phyloP scores from a whole-genome alignment of 306 rosid species.

The Rosa rugosa region DNA sequence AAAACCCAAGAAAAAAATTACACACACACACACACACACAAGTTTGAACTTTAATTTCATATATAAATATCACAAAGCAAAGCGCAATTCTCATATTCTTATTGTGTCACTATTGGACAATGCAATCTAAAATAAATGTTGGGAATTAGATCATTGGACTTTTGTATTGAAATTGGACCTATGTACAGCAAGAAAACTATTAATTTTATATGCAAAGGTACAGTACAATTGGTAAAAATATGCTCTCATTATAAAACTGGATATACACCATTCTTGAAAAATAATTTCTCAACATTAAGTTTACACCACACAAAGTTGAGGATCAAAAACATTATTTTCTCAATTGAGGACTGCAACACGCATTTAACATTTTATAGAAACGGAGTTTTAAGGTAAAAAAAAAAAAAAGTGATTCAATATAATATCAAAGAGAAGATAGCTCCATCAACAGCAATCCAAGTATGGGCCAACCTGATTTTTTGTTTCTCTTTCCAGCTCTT shows the following conservation, averaged over 20 bases:
- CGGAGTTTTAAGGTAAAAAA: background rate
- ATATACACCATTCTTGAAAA: background rate
- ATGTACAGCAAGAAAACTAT: background rate
- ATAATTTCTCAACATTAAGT: background rate
- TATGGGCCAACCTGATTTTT: slow-evolving; percentile 49
- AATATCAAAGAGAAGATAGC: background rate
- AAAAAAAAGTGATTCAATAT: background rate
- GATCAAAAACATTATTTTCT: background rate
- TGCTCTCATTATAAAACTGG: background rate
- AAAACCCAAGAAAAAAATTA: too few species aligned
- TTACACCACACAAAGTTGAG: background rate
- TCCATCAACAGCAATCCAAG: background rate
- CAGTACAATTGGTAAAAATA: background rate
- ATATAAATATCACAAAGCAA: too few species aligned
- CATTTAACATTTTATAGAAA: background rate
- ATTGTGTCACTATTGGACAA: background rate
- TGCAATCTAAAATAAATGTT: background rate
- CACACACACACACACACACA: too few species aligned
- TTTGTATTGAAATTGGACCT: background rate
- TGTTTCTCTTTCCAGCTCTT: slow-evolving; percentile 42
- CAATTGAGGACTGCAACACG: background rate
- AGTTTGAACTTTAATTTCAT: too few species aligned
- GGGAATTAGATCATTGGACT: background rate
- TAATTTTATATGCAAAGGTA: background rate
- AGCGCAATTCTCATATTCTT: background rate